These are phyloP conservation scores for Endocalyx cinctus DNA, from an alignment of 2,329 filamentous ascomycete genomes.

Conservation along the genomic window DNA sequence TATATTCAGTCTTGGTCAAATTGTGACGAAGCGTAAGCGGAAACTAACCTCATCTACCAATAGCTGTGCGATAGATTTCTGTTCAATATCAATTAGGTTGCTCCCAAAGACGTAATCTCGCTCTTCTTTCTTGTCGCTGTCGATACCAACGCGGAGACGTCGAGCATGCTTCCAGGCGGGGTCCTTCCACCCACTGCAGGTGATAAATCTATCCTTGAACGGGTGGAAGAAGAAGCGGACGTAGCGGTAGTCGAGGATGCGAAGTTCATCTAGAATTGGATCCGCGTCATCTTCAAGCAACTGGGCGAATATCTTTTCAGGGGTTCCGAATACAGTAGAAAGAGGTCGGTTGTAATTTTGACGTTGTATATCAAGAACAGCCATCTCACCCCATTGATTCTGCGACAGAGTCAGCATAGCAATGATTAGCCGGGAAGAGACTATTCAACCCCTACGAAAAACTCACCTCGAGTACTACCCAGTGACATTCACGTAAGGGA, in stretches of 20 bases:
- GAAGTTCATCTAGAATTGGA: constrained; percentile 69
- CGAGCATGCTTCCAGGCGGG: constrained; percentile 79
- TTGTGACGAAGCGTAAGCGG: too few species aligned
- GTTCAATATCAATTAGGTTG: constrained; percentile 88
- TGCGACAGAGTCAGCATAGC: constrained; percentile 26
- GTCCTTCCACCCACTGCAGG: constrained; percentile 91
- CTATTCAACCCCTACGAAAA: too few species aligned
- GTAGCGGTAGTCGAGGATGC: constrained; percentile 86
- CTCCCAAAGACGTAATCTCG: constrained; percentile 83
- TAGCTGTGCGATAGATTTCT: constrained; percentile 79
- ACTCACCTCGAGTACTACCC: constrained; percentile 83
- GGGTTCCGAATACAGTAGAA: constrained; percentile 62
- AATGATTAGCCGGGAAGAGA: too few species aligned
- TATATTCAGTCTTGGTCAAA: too few species aligned
- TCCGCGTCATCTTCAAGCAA: constrained; percentile 66
- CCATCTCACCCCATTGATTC: constrained; percentile 95
- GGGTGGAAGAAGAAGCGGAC: constrained; percentile 91
- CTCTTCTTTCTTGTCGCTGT: constrained; percentile 80
- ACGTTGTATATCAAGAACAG: constrained; percentile 63
- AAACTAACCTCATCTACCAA: constrained; percentile 74
- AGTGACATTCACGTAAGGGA: constrained; percentile 70
- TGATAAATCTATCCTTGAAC: constrained; percentile 78
- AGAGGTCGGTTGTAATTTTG: constrained; percentile 50
- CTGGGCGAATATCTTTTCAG: constrained; percentile 54
- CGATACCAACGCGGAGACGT: constrained; percentile 71